phyloP scores from a whole-genome alignment of 2,329 filamentous ascomycete genomes.

The Colletotrichum sublineola region DNA sequence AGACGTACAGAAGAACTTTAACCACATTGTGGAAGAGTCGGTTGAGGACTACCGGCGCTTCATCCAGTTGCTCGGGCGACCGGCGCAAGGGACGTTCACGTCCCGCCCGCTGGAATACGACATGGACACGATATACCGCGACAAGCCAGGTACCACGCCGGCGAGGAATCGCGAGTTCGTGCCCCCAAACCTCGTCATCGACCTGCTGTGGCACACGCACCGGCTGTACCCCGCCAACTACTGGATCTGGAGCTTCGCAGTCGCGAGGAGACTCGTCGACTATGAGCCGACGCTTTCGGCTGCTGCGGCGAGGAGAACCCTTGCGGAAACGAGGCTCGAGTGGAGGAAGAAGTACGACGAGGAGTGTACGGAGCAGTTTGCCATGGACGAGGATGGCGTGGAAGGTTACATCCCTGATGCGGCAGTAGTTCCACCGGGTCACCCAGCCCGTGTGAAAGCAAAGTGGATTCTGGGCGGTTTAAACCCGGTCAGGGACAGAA shows the following conservation, averaged over 20 bases:
- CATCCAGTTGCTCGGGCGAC: slow-evolving; percentile 26
- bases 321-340: slow-evolving; percentile 10
- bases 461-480: slow-evolving; percentile 16
- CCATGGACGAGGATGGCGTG: slow-evolving; percentile 15
- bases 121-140: slow-evolving; percentile 20
- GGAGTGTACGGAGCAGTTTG: background rate
- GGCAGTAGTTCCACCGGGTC: slow-evolving; percentile 12
- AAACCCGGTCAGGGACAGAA: slow-evolving; percentile 25
- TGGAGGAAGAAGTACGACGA: slow-evolving; percentile 26
- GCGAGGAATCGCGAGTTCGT: slow-evolving; percentile 8
- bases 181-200: slow-evolving; percentile 30
- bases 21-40: background rate
- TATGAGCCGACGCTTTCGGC: slow-evolving; percentile 10
- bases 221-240: slow-evolving; percentile 39
- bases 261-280: slow-evolving; percentile 33
- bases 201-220: slow-evolving; percentile 41
- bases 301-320: background rate
- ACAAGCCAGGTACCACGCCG: background rate
- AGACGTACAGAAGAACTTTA: slow-evolving; percentile 22
- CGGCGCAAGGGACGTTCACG: background rate
- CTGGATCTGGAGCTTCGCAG: slow-evolving; percentile 33
- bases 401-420: slow-evolving; percentile 32
- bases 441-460: slow-evolving; percentile 18
- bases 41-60: slow-evolving; percentile 31
- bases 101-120: slow-evolving; percentile 8